Evolutionary conservation across 2,329 filamentous ascomycete genomes (phyloP), one percentile per base, ranked within the genome.

Genomic region (Davidsoniella virescens): DNA sequence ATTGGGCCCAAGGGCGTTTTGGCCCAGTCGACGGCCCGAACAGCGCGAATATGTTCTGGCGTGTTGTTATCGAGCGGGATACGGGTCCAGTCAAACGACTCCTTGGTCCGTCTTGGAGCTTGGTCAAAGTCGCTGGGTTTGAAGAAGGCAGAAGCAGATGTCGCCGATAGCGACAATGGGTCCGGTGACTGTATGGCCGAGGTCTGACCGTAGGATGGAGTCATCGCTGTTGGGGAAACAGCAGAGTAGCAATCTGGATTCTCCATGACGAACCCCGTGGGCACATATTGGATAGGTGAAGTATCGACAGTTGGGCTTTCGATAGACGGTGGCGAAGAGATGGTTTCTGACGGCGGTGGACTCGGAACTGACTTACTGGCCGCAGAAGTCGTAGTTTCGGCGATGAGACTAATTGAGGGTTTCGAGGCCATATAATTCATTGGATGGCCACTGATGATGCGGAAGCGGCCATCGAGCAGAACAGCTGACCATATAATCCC

Each of bases 1-100:
- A 92, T 86, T 0, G 84, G 82, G 0, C 86, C 85, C 1, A 92
- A 67, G 3, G 79, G 67, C 1, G 85, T 92, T 0, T 73, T 67
- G 2, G 73, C 73, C 86, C 85, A 93, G 60, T 88, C 80, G 36
- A 81, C 63, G 38, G 75, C 78, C 37, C 82, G 75, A 16, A 81
- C 80, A 56, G 90, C 84, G 49, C 72, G 75, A 44, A 90, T 82
- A 59, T 92, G 85, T 7, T 70, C 65, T 1, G 82, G 80, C 39
- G 88, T 69, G 23, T 71, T 72, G 12, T 78, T 67, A 4, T 75
- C 75, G 10, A 81, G 47, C 1, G 81, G 76, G 45, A 90, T 70
- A 49, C 78, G 73, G 3, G 85, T 92, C 86, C 86, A 92, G 62
- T 93, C 86, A 59, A 88, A 90, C 29, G 26, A 56, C 44, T 46